phyloP scores from a whole-genome alignment of 129 eudicot species.

The Pittosporum tobira region DNA sequence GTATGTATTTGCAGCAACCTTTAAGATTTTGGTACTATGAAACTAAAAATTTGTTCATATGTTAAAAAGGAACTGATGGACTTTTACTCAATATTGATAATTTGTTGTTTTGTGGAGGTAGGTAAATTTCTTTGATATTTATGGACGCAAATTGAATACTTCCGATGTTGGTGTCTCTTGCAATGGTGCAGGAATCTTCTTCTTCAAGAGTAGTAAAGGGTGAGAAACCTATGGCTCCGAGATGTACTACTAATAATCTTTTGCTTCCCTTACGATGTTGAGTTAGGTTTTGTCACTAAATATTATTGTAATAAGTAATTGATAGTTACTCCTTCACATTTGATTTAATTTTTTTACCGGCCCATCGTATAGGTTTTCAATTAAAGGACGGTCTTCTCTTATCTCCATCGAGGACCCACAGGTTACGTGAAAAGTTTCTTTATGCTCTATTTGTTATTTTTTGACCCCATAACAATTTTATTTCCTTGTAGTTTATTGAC shows the following conservation, averaged over 20 bases:
- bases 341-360: not conserved
- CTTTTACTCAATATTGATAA: too few relatives aligned
- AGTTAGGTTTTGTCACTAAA: not conserved
- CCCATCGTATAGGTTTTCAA: slow-evolving; percentile 45
- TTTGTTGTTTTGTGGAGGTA: slow-evolving; percentile 15
- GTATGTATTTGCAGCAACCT: slow-evolving; percentile 25
- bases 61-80: too few relatives aligned
- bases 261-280: not conserved
- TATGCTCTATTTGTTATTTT: not conserved
- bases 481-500: slow-evolving; percentile 1
- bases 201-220: slow-evolving; percentile 69
- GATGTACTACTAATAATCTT: not conserved
- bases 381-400: slow-evolving; percentile 38
- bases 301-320: not conserved
- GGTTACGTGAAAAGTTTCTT: slow-evolving; percentile 22
- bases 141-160: slow-evolving; percentile 73
- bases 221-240: slow-evolving; percentile 19
- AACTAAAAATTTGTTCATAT: not conserved
- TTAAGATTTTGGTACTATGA: not conserved
- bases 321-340: not conserved
- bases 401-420: slow-evolving; percentile 93
- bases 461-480: not conserved
- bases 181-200: slow-evolving; percentile 67
- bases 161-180: slow-evolving; percentile 87
- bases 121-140: slow-evolving; percentile 89